These are phyloP conservation scores for Hypoxylon sp. DNA, from an alignment of 2,329 filamentous ascomycete species.

Conservation along the genomic window DNA sequence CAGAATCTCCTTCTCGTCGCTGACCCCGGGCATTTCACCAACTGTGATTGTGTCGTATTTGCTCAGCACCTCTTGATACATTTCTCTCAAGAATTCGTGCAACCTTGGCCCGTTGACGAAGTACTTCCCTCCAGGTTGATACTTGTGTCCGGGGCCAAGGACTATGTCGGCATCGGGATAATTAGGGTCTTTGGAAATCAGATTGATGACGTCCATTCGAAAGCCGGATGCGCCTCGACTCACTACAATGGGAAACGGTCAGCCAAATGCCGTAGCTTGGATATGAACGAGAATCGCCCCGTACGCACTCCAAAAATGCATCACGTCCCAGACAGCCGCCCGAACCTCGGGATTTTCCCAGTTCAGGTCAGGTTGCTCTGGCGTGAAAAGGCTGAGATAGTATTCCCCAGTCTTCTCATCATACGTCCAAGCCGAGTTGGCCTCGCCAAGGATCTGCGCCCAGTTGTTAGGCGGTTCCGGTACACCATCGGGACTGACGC, in stretches of 20 bases:
- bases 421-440: conserved; percentile 76
- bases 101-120: conserved; percentile 79
- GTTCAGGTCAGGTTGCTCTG: conserved; percentile 86
- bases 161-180: conserved; percentile 72
- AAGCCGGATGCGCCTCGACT: conserved; percentile 80
- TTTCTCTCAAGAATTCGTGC: conserved; percentile 77
- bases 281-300: not conserved
- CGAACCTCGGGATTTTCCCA: conserved; percentile 81
- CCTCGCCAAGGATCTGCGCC: conserved; percentile 72
- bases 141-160: conserved; percentile 60
- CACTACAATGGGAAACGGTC: conserved; percentile 54
- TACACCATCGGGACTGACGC: conserved; percentile 69
- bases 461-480: conserved; percentile 83
- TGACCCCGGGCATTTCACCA: conserved; percentile 77
- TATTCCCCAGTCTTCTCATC: conserved; percentile 81
- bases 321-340: conserved; percentile 78
- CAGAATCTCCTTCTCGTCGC: conserved; percentile 70
- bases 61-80: conserved; percentile 71
- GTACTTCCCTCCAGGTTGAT: conserved; percentile 68
- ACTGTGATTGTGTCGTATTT: conserved; percentile 78
- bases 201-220: conserved; percentile 82
- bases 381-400: conserved; percentile 82
- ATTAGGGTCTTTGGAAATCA: conserved; percentile 75
- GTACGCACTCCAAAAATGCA: conserved; percentile 77
- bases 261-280: not conserved